Evolutionary conservation across 441 rosid genomes (phyloP).

Genomic region (Croton setiger): DNA sequence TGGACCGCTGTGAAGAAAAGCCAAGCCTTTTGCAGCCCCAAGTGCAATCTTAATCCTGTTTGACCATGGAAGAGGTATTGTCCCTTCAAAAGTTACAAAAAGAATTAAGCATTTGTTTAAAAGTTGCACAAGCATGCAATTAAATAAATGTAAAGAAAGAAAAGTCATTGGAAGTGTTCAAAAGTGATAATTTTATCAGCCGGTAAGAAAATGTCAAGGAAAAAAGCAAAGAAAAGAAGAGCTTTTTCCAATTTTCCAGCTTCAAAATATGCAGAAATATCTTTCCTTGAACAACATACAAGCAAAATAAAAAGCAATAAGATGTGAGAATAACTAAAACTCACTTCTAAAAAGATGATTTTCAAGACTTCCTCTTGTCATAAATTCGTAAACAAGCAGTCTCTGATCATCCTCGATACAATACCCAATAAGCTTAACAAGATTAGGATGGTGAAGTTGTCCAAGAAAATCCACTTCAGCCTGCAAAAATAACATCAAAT

Average conservation of each 20-base stretch:
- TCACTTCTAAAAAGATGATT: conserved; percentile 93
- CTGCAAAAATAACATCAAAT: conserved; percentile 32
- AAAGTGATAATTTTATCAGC: conserved; percentile 14
- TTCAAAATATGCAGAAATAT: conserved; percentile 9
- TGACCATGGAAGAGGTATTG: conserved; percentile 61
- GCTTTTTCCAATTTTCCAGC: conserved; percentile 5
- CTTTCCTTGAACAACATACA: background rate
- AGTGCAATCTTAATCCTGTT: conserved; percentile 86
- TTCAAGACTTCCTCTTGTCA: conserved; percentile 92
- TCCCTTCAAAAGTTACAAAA: conserved; percentile 39
- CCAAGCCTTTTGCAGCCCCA: conserved; percentile 90
- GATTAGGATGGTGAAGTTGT: conserved; percentile 83
- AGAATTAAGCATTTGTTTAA: conserved; percentile 27
- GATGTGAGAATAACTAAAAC: conserved; percentile 11
- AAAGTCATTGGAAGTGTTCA: background rate
- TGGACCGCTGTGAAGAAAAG: conserved; percentile 87
- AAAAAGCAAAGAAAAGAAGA: background rate
- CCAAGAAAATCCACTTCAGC: conserved; percentile 96
- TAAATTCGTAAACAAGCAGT: conserved; percentile 82
- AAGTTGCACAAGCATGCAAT: conserved; percentile 8
- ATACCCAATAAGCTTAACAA: conserved; percentile 96
- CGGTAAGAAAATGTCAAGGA: conserved; percentile 1
- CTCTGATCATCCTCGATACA: conserved; percentile 97
- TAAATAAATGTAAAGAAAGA: background rate
- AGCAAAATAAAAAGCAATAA: background rate